Conservation (phyloP, 1,139 yeast genomes). For the Yamadazyma atlantica region DNA sequence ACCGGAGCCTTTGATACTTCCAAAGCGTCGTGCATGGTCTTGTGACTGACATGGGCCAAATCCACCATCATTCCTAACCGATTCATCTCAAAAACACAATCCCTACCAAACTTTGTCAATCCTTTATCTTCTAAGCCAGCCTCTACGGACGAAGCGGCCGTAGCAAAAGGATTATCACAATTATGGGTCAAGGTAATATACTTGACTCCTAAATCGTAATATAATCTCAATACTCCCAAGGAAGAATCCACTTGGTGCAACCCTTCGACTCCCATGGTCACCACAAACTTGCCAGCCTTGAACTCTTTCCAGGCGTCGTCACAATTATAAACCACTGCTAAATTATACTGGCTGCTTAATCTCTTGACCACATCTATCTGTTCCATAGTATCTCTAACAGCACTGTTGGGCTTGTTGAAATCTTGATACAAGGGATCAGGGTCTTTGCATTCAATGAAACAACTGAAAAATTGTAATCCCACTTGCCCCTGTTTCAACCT, state of each 20-base stretch:
- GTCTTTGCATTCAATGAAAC: conserved; percentile 45
- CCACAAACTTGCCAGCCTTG: conserved; percentile 35
- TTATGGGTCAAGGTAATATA: conserved; percentile 54
- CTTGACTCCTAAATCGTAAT: conserved; percentile 48
- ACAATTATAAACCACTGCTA: conserved; percentile 37
- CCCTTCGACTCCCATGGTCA: conserved; percentile 54
- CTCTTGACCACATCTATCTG: conserved; percentile 52
- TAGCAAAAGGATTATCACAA: conserved; percentile 57
- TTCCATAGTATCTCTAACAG: conserved; percentile 52
- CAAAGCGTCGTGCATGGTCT: conserved; percentile 50
- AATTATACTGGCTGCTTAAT: conserved; percentile 35
- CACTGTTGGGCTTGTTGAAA: conserved; percentile 38
- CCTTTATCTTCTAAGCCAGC: conserved; percentile 49
- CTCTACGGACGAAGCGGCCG: conserved; percentile 47
- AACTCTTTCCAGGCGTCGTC: conserved; percentile 38
- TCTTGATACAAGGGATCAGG: conserved; percentile 37
- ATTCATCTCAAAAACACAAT: conserved; percentile 48
- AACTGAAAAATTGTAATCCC: conserved; percentile 49
- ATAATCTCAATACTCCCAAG: conserved; percentile 47
- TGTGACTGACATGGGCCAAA: conserved; percentile 49
- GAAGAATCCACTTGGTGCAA: conserved; percentile 52
- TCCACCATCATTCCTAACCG: conserved; percentile 56
- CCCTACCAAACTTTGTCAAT: conserved; percentile 38
- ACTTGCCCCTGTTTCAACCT: conserved; percentile 38
- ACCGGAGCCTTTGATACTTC: conserved; percentile 47